Evolutionary conservation across 2,329 filamentous ascomycete species (phyloP).

Genomic region (Aspergillus fischeri): DNA sequence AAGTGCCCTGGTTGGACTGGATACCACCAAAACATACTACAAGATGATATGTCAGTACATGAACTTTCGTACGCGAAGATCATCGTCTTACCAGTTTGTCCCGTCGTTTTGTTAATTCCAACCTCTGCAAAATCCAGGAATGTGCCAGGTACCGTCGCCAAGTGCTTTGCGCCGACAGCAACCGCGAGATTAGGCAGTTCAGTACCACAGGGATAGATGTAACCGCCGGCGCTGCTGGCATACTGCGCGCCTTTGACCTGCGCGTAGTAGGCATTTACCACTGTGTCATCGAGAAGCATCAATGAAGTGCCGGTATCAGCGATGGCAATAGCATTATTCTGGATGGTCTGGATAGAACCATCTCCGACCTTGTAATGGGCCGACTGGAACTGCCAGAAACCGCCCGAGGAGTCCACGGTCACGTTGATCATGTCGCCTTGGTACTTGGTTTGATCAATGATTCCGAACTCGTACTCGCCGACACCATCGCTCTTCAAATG

Average conservation of each 20-base stretch:
- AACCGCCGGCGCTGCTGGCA: conserved; percentile 43
- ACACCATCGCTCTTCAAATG: conserved; percentile 57
- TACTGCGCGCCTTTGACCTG: conserved; percentile 51
- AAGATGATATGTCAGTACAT: conserved; percentile 11
- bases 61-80: not conserved
- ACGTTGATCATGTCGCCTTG: conserved; percentile 59
- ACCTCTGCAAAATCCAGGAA: conserved; percentile 55
- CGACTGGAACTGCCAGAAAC: conserved; percentile 67
- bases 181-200: conserved; percentile 53
- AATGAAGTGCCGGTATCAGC: conserved; percentile 67
- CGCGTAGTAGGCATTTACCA: conserved; percentile 59
- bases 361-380: conserved; percentile 53
- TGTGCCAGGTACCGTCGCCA: conserved; percentile 52
- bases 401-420: conserved; percentile 56
- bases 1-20: conserved; percentile 54
- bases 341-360: conserved; percentile 33
- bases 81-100: conserved; percentile 34
- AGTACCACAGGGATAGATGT: conserved; percentile 55
- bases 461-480: conserved; percentile 71
- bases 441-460: conserved; percentile 62
- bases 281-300: conserved; percentile 54
- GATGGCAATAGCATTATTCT: conserved; percentile 45
- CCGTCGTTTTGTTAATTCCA: conserved; percentile 41
- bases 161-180: conserved; percentile 47
- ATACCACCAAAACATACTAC: conserved; percentile 57